Base-by-base conservation (phyloP, 2,329 filamentous ascomycete species). In the Atkinsonella texensis region DNA sequence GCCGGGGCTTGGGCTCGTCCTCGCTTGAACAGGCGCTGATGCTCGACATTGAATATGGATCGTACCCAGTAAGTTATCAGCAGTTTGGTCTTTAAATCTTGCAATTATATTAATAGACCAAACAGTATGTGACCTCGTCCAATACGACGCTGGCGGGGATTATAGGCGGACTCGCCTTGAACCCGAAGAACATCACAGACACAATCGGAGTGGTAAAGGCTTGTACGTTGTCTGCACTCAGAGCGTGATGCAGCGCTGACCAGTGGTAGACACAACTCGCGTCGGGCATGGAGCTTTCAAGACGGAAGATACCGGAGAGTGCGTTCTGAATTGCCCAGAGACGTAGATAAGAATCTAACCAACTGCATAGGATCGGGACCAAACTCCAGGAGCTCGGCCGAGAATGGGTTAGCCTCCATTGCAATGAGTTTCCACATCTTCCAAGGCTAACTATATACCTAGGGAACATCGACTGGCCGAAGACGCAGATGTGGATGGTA, bases 141-240 rank as follows among this genome's bases (percentile, higher is more conserved):
- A 51, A 33, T 42, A 51, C 42, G 13, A 50, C 40, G 20, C 46
- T 56, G 33, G 58, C 56, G 40, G 82, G 82, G 54, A 76, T 83
- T 55, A 75, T 85, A 57, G 81, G 77, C 40, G 82, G 82, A 49
- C 70, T 85, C 12, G 75, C 75, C 38, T 65, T 85, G 44, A 79
- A 80, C 61, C 81, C 78, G 54, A 75, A 70, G 56, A 80, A 80
- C 55, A 72, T 85, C 55, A 74, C 72, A 50, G 74, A 70, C 54
- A 74, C 79, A 45, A 76, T 85, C 56, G 83, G 83, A 50, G 81
- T 85, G 11, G 81, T 85, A 31, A 86, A 86, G 64, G 81, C 81
- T 32, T 84, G 81, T 69, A 58, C 52, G 60, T 63, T 20, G 7
- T 48, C 54, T 63, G 49, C 57, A 56, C 52, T 44, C 42, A 54